Percentiles rank a stretch among this genome's conserved stretches.
These are phyloP conservation scores for Orbilia blumenaviensis DNA, from an alignment of 2,329 filamentous ascomycete genomes.

Conservation along the genomic window DNA sequence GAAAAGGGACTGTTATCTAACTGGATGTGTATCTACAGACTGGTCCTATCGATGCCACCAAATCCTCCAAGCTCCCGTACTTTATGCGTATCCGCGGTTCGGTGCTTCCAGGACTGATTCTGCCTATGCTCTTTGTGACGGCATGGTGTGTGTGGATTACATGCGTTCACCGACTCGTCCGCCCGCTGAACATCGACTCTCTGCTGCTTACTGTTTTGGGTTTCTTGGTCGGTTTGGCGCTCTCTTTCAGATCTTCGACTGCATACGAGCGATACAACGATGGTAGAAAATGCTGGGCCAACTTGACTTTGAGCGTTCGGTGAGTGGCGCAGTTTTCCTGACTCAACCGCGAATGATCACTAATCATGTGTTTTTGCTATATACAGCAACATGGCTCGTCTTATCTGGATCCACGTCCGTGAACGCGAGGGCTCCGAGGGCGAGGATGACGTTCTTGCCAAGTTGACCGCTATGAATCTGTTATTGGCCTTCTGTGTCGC, in stretches of 20 bases:
- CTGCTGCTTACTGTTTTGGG: constrained; percentile 78
- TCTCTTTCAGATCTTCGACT: constrained; percentile 79
- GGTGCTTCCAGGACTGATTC: constrained; percentile 76
- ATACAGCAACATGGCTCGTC: constrained; percentile 68
- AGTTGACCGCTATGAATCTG: constrained; percentile 77
- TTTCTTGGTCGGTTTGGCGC: constrained; percentile 81
- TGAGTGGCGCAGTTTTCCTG: constrained; percentile 6
- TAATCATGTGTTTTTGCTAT: background rate
- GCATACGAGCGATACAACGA: constrained; percentile 78
- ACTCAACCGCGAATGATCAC: background rate
- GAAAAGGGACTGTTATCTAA: background rate
- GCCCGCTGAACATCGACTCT: constrained; percentile 69
- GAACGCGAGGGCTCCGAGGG: constrained; percentile 69
- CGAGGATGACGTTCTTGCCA: constrained; percentile 75
- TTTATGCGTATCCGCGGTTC: constrained; percentile 80
- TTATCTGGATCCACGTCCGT: constrained; percentile 81
- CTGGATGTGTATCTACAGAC: constrained; percentile 38
- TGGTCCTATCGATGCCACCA: constrained; percentile 74
- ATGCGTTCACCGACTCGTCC: constrained; percentile 64
- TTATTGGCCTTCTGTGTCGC: constrained; percentile 79
- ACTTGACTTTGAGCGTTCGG: constrained; percentile 66
- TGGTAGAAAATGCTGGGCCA: constrained; percentile 71
- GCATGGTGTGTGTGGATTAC: constrained; percentile 74
- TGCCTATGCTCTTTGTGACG: constrained; percentile 72
- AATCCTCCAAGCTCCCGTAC: constrained; percentile 79